Conservation (phyloP, 108 stramenopile species). For the Cyclotella atomus region DNA sequence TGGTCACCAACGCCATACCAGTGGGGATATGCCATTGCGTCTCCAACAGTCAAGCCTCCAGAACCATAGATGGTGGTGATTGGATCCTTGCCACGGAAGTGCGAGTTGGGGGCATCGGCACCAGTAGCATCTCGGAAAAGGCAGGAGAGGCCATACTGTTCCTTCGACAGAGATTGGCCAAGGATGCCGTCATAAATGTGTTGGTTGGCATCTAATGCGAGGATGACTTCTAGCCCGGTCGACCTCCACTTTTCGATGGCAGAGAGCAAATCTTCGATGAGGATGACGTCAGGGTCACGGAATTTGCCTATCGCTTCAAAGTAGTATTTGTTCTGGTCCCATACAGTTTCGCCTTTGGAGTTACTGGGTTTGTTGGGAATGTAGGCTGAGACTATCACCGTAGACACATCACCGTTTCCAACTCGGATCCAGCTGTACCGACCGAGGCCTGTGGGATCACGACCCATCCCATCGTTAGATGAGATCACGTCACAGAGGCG, state of each 20-base stretch:
- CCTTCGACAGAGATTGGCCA: too few relatives aligned
- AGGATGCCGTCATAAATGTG: too few relatives aligned
- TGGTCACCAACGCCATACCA: constrained; percentile 27
- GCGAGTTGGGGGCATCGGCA: constrained; percentile 1
- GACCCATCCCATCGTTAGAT: not conserved
- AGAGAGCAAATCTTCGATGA: not conserved
- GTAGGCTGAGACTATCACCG: not conserved
- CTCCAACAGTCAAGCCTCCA: not conserved
- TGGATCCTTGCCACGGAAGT: not conserved
- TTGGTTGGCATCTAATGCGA: too few relatives aligned
- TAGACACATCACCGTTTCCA: not conserved
- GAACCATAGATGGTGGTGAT: constrained; percentile 19
- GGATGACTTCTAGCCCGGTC: too few relatives aligned
- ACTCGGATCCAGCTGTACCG: not conserved
- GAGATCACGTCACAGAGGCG: not conserved
- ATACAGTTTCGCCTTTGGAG: too few relatives aligned
- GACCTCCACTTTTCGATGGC: too few relatives aligned
- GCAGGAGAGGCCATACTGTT: too few relatives aligned
- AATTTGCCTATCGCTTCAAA: not conserved
- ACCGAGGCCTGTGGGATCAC: not conserved
- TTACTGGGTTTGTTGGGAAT: not conserved
- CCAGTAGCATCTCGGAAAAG: not conserved
- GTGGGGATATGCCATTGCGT: constrained; percentile 1
- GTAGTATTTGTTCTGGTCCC: not conserved
- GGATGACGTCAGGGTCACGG: not conserved